phyloP scores from a whole-genome alignment of 2,329 filamentous ascomycete species.

The Berkeleyomyces basicola region DNA sequence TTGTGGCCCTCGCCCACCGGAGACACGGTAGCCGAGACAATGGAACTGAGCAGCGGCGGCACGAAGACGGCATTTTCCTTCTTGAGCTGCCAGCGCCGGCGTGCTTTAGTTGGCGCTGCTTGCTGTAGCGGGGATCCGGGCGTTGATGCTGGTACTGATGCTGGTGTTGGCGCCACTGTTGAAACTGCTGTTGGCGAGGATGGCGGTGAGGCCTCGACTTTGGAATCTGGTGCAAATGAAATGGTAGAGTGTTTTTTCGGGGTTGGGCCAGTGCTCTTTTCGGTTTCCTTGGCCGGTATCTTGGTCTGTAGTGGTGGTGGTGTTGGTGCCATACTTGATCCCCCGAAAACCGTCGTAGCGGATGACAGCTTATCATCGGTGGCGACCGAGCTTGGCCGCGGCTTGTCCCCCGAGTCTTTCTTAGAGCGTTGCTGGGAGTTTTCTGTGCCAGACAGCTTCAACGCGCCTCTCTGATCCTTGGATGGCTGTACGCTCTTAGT shows the following conservation, averaged over 20 bases:
- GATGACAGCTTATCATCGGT: slow-evolving; percentile 24
- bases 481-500: neutral
- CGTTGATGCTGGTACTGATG: neutral
- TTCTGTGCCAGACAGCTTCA: neutral
- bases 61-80: neutral
- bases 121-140: neutral
- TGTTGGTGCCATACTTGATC: neutral
- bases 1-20: slow-evolving; percentile 19
- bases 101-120: neutral
- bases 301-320: neutral
- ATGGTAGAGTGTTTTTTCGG: neutral
- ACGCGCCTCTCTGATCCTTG: neutral
- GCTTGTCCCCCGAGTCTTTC: neutral
- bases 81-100: neutral
- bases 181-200: neutral
- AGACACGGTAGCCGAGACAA: neutral
- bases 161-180: neutral
- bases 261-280: neutral
- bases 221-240: neutral
- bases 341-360: slow-evolving; percentile 32
- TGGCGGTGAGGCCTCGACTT: neutral
- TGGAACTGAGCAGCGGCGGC: neutral
- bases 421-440: neutral
- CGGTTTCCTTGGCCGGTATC: neutral
- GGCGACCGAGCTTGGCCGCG: neutral